Evolutionary conservation across 2,329 filamentous ascomycete genomes (phyloP).

Genomic region (Corinectria fuckeliana): DNA sequence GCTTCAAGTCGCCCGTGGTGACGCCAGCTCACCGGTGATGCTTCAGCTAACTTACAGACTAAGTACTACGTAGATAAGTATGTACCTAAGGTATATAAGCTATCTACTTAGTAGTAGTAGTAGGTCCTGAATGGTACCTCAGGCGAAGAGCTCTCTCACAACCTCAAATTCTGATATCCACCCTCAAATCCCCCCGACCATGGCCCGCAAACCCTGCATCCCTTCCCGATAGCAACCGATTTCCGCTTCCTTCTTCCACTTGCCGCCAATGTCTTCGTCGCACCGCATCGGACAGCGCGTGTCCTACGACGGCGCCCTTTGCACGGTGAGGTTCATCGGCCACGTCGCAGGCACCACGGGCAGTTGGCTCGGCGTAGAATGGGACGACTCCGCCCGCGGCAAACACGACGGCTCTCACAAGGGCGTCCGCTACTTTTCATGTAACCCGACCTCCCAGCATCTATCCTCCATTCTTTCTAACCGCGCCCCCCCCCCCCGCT

Average conservation of each 20-base stretch:
- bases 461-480: too few relatives aligned
- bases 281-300: conserved; percentile 73
- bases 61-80: too few relatives aligned
- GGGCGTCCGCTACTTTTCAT: conserved; percentile 81
- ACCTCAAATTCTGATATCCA: conserved; percentile 25
- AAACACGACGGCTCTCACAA: conserved; percentile 90
- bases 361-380: conserved; percentile 93
- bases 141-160: neutral
- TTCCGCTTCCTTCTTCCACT: neutral
- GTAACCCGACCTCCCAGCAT: conserved; percentile 55
- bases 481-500: neutral
- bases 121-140: too few relatives aligned
- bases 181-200: neutral
- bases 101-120: too few relatives aligned
- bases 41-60: too few relatives aligned
- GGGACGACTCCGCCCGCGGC: conserved; percentile 85
- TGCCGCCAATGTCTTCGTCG: conserved; percentile 45
- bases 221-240: neutral
- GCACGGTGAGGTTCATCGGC: conserved; percentile 86
- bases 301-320: conserved; percentile 78
- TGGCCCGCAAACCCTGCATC: neutral
- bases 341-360: conserved; percentile 77
- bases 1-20: too few relatives aligned
- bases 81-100: too few relatives aligned
- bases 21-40: too few relatives aligned